A percentile compares a stretch with the other conserved stretches of the same genome.
Conservation (phyloP, 139 green algal species). For the Coelastrella sp. region DNA sequence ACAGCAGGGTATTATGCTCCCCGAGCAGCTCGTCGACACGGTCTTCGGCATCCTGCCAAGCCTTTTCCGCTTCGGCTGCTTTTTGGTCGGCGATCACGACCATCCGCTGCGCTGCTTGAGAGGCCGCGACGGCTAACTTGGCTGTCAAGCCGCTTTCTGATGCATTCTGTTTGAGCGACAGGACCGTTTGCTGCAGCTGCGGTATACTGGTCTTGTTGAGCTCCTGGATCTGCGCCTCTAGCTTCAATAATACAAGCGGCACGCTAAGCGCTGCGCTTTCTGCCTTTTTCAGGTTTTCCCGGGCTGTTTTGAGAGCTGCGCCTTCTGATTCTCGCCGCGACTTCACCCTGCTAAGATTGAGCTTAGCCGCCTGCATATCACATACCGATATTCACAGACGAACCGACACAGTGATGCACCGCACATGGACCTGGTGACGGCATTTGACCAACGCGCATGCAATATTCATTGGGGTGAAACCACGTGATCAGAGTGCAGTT, state of each 20-base stretch:
- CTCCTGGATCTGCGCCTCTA: slow-evolving; percentile 4
- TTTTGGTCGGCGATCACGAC: slow-evolving; percentile 24
- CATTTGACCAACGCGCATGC: too few relatives aligned
- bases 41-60: slow-evolving; percentile 35
- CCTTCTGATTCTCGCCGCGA: background rate
- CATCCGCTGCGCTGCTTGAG: slow-evolving; percentile 8
- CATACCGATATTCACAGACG: too few relatives aligned
- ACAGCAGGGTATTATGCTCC: slow-evolving; percentile 1
- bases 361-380: background rate
- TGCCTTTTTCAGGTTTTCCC: background rate
- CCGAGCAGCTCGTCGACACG: slow-evolving; percentile 19
- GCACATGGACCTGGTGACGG: too few relatives aligned
- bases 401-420: background rate
- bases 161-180: background rate
- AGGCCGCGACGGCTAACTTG: background rate
- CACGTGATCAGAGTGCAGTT: too few relatives aligned
- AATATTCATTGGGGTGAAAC: too few relatives aligned
- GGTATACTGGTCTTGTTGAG: background rate
- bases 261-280: background rate
- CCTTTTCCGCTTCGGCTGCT: slow-evolving; percentile 8
- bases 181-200: background rate
- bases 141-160: slow-evolving; percentile 11
- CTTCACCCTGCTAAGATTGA: background rate
- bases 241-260: background rate
- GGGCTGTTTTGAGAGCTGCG: background rate